These are phyloP conservation scores for Didymella segeticola DNA, from an alignment of 2,329 filamentous ascomycete genomes.

Conservation along the genomic window DNA sequence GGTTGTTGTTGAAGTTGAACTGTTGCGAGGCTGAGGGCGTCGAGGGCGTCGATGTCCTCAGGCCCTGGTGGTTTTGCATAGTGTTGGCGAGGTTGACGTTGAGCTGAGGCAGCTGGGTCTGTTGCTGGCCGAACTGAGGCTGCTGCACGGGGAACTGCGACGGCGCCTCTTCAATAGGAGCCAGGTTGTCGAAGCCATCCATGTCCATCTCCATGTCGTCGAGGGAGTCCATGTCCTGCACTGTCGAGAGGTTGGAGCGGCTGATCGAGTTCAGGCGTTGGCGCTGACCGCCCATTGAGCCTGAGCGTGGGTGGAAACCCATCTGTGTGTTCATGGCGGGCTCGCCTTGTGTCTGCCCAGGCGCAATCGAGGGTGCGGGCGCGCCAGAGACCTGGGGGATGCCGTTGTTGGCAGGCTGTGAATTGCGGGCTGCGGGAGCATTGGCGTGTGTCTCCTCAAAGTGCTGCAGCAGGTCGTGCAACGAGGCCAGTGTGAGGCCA, in stretches of 20 bases:
- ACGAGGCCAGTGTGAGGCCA: constrained; percentile 83
- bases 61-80: constrained; percentile 72
- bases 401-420: constrained; percentile 56
- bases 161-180: constrained; percentile 71
- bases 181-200: constrained; percentile 78
- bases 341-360: constrained; percentile 54
- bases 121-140: constrained; percentile 62
- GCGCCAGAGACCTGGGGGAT: constrained; percentile 40
- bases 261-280: constrained; percentile 51
- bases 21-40: constrained; percentile 74
- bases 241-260: constrained; percentile 50
- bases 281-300: constrained; percentile 42
- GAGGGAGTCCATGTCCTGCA: constrained; percentile 76
- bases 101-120: constrained; percentile 70
- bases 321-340: constrained; percentile 46
- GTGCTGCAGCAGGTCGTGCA: constrained; percentile 94
- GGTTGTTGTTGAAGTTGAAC: constrained; percentile 87
- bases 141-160: constrained; percentile 65
- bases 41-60: constrained; percentile 83
- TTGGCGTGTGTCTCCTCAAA: constrained; percentile 95
- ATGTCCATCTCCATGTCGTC: constrained; percentile 97
- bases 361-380: constrained; percentile 46
- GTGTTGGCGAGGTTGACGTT: constrained; percentile 81
- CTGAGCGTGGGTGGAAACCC: constrained; percentile 51
- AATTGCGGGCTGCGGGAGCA: constrained; percentile 61